Conservation (phyloP, 441 rosid species). For the Adansonia rubrostipa region DNA sequence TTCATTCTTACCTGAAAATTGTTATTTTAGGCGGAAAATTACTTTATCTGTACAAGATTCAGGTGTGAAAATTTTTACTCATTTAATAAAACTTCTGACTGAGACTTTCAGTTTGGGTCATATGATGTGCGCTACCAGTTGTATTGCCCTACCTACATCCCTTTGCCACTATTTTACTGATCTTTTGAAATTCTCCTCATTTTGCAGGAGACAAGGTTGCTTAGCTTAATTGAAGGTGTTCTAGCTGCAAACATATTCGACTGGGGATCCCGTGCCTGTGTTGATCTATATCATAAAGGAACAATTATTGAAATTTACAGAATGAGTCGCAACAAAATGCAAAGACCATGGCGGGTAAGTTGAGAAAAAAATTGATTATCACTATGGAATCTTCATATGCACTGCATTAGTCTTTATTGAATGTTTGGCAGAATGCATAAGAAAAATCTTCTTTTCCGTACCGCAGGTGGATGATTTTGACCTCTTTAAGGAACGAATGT, state of each 20-base stretch:
- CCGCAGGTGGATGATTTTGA: slow-evolving; percentile 95
- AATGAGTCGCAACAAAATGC: slow-evolving; percentile 99
- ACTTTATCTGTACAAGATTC: too few species aligned
- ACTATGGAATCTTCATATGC: slow-evolving; percentile 22
- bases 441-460: slow-evolving; percentile 17
- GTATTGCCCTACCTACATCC: background rate
- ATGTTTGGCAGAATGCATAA: slow-evolving; percentile 19
- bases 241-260: slow-evolving; percentile 99
- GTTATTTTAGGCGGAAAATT: background rate
- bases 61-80: too few species aligned
- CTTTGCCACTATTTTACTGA: background rate
- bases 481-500: slow-evolving; percentile 82
- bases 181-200: background rate
- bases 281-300: slow-evolving; percentile 96
- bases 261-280: slow-evolving; percentile 99
- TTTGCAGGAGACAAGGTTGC: slow-evolving; percentile 86
- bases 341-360: slow-evolving; percentile 94
- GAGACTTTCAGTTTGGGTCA: background rate
- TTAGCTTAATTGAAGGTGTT: slow-evolving; percentile 90
- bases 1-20: background rate
- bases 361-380: slow-evolving; percentile 24
- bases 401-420: background rate
- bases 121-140: background rate
- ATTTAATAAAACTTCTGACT: background rate
- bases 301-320: slow-evolving; percentile 97